phyloP scores from a whole-genome alignment of 768 basidiomycete species.

The Rhodosporidiobolus sp. region DNA sequence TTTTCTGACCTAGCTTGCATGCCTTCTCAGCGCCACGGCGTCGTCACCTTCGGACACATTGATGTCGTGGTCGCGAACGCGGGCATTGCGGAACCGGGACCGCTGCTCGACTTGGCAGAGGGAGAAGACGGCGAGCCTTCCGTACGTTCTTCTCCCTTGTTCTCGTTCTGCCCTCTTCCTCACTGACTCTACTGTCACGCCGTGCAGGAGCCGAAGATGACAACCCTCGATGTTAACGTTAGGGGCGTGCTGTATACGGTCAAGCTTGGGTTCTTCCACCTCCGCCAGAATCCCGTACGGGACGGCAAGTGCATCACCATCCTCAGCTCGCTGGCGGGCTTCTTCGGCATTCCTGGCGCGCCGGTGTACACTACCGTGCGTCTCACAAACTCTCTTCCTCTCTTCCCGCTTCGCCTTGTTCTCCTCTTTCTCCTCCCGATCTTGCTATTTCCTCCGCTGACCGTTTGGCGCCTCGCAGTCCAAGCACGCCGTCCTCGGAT shows the following conservation, averaged over 20 bases:
- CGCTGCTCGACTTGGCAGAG: constrained; percentile 10
- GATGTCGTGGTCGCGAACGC: constrained; percentile 51
- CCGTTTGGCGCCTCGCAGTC: neutral
- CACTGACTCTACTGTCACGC: neutral
- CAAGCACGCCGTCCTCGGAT: neutral
- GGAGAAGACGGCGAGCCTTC: constrained; percentile 50
- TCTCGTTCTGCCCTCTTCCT: too few species aligned
- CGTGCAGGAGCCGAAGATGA: constrained; percentile 51
- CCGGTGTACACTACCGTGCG: constrained; percentile 52
- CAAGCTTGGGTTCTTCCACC: constrained; percentile 58
- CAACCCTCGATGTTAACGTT: constrained; percentile 58
- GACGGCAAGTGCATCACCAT: constrained; percentile 55
- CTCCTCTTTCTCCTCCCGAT: neutral
- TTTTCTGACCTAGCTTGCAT: neutral
- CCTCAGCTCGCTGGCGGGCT: constrained; percentile 62
- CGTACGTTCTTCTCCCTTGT: neutral
- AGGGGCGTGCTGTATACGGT: constrained; percentile 56
- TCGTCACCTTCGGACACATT: constrained; percentile 42
- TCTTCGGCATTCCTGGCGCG: constrained; percentile 54
- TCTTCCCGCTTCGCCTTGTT: too few species aligned
- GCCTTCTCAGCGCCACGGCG: constrained; percentile 12
- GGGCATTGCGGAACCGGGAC: constrained; percentile 50
- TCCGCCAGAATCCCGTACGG: constrained; percentile 44
- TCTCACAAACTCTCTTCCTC: too few species aligned
- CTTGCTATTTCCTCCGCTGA: too few species aligned